Evolutionary conservation across 192 early-diverging fungal genomes (phyloP), one percentile per base, ranked within the genome.

Genomic region (Lobosporangium transversale): DNA sequence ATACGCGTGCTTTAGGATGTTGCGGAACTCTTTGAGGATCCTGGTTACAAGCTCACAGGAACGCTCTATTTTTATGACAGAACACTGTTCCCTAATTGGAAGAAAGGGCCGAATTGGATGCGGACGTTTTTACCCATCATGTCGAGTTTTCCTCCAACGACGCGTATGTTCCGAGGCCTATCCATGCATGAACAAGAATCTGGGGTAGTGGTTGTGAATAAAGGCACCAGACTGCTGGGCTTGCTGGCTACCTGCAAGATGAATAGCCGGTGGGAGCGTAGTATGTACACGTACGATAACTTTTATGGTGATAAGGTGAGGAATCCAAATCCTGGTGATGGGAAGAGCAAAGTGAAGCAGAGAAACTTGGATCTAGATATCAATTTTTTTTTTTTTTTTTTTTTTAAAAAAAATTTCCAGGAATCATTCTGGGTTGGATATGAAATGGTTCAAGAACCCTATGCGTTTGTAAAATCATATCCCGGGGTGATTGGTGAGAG

Each of bases 401-500:
- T 40, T 14, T 10, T 40, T 40, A 40, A 10, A 14, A 40, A 40
- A 14, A 40, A 40, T 14, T 40, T 14, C 37, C 37, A 89, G 66
- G 90, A 91, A 66, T 71, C 89, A 2, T 91, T 87, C 31, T 91
- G 89, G 90, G 71, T 89, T 31, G 88, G 84, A 10, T 66, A 68
- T 43, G 90, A 90, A 61, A 83, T 87, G 82, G 56, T 82, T 21
- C 79, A 86, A 17, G 79, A 80, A 33, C 87, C 79, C 3, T 86
- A 85, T 58, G 58, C 80, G 21, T 87, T 85, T 49, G 54, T 80
- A 7, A 67, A 66, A 11, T 81, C 70, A 0, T 53, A 68, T 33
- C 81, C 80, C 6, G 88, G 79, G 5, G 80, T 82, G 15, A 75
- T 89, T 30, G 89, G 88, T 15, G 78, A 68, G 23, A 47, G 80